Base-by-base conservation (phyloP, 768 basidiomycete species). In the Boletus rubescentipes region DNA sequence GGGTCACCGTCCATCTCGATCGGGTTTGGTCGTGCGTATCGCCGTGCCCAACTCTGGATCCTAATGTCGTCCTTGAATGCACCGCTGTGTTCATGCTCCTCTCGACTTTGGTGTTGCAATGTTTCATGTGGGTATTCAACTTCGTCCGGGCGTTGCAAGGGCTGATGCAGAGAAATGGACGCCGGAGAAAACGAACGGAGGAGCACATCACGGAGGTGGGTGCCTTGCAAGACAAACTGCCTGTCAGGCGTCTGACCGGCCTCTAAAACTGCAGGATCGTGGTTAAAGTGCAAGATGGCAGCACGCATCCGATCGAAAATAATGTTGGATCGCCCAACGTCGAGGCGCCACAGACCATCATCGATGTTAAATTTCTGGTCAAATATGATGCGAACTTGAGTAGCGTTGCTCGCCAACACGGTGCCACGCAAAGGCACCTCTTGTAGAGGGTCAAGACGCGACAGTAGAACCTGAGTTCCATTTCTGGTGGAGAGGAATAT, bases 1-100 rank as follows among this genome's bases (percentile, higher is more conserved):
- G 93, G 93, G 71, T 97, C 94, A 3, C 91, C 91, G 42, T 89
- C 86, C 5, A 93, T 70, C 9, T 72, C 73, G 29, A 93, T 64
- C 0, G 93, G 90, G 47, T 82, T 67, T 9, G 70, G 64, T 18
- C 65, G 70, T 15, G 79, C 76, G 70, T 95, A 86, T 43, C 94
- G 78, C 52, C 72, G 72, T 9, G 84, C 86, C 94, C 94, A 96
- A 61, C 86, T 91, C 57, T 83, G 82, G 36, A 97, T 88, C 41
- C 83, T 74, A 72, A 86, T 80, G 63, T 97, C 86, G 21, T 85
- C 75, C 54, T 75, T 77, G 69, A 96, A 88, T 10, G 82, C 75
- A 15, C 86, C 84, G 29, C 63, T 60, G 9, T 63, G 56, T 31
- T 62, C 64, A 20, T 48, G 53, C 9, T 46, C 53, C 20, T 67